These are phyloP conservation scores for Sporormia fimetaria DNA, from an alignment of 495 filamentous ascomycete species.

Conservation along the genomic window DNA sequence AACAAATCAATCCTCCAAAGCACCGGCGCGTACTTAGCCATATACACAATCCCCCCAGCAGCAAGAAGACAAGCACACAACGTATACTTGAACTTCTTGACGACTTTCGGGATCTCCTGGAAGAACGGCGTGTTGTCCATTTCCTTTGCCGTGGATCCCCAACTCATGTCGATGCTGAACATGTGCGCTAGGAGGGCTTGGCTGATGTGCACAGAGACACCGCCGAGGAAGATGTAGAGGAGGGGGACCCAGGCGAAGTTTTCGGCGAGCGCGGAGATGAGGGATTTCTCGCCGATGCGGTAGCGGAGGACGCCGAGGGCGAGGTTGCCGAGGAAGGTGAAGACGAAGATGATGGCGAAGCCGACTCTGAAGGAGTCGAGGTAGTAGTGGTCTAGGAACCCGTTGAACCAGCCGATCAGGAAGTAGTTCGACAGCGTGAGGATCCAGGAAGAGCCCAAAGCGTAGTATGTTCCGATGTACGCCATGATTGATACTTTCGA, in stretches of 20 bases:
- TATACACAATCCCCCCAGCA: slow-evolving; percentile 39
- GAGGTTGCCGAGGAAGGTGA: slow-evolving; percentile 38
- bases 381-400: slow-evolving; percentile 39
- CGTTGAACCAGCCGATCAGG: slow-evolving; percentile 48
- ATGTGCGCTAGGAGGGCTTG: slow-evolving; percentile 40
- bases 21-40: slow-evolving; percentile 37
- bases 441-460: slow-evolving; percentile 68
- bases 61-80: slow-evolving; percentile 44
- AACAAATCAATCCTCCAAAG: slow-evolving; percentile 47
- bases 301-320: slow-evolving; percentile 39
- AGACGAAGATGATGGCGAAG: slow-evolving; percentile 40
- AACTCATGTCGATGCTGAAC: slow-evolving; percentile 39
- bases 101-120: slow-evolving; percentile 45
- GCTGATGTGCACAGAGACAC: slow-evolving; percentile 37
- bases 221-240: slow-evolving; percentile 39
- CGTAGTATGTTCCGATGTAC: slow-evolving; percentile 83
- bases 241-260: slow-evolving; percentile 41
- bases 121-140: slow-evolving; percentile 49
- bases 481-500: slow-evolving; percentile 72
- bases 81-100: slow-evolving; percentile 48
- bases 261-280: slow-evolving; percentile 30
- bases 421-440: slow-evolving; percentile 71
- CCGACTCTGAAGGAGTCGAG: slow-evolving; percentile 40
- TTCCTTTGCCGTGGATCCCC: slow-evolving; percentile 47
- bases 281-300: slow-evolving; percentile 32